These are phyloP conservation scores for Tetrapisispora nanseiensis DNA, from an alignment of 805 yeast species.

Conservation along the genomic window DNA sequence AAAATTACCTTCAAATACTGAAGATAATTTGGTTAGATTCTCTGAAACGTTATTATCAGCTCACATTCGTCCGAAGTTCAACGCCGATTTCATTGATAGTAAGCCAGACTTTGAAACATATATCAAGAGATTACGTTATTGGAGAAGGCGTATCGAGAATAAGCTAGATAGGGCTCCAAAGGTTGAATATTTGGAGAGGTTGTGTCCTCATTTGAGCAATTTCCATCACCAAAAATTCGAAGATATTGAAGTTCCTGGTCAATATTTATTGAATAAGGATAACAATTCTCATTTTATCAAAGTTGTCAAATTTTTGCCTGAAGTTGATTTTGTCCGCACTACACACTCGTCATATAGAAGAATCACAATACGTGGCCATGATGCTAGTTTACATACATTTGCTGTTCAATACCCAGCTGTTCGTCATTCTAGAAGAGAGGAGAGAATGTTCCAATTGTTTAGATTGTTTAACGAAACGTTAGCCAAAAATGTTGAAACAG, in stretches of 20 bases:
- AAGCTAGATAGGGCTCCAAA: constrained; percentile 78
- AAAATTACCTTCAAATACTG: constrained; percentile 82
- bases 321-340: constrained; percentile 80
- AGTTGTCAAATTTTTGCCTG: constrained; percentile 86
- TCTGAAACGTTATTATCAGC: constrained; percentile 90
- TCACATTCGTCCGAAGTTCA: constrained; percentile 81
- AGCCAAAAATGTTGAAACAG: constrained; percentile 72
- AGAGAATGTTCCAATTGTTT: constrained; percentile 83
- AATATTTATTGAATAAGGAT: constrained; percentile 80
- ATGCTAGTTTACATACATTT: constrained; percentile 84
- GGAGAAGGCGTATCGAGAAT: constrained; percentile 91
- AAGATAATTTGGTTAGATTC: constrained; percentile 74
- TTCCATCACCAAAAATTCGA: constrained; percentile 98
- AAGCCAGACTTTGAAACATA: constrained; percentile 86
- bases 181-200: constrained; percentile 71
- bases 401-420: constrained; percentile 98
- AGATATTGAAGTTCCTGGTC: constrained; percentile 96
- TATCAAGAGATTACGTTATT: constrained; percentile 68
- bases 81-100: constrained; percentile 75
- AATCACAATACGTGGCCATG: constrained; percentile 82
- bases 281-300: constrained; percentile 84
- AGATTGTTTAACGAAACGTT: constrained; percentile 78
- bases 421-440: constrained; percentile 94
- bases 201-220: constrained; percentile 91
- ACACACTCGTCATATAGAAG: constrained; percentile 85